Evolutionary conservation across 75 land plant species (phyloP).

Genomic region (Pinus tabuliformis): DNA sequence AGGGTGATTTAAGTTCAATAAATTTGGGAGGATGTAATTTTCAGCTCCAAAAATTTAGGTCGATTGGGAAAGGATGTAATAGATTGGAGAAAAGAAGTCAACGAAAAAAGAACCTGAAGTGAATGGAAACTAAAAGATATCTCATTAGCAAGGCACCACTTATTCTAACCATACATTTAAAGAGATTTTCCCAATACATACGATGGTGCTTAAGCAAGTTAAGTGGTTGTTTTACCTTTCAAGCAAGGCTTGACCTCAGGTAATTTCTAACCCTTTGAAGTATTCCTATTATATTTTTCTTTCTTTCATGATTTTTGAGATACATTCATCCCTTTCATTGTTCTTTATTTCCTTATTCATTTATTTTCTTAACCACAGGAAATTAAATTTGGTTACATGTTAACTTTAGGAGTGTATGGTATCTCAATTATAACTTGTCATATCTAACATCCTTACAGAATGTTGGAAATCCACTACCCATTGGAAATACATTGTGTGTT

Average conservation of each 20-base stretch:
- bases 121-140: slow-evolving; percentile 61
- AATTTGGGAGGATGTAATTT: background rate
- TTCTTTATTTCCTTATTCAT: background rate
- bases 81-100: slow-evolving; percentile 12
- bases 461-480: too few relatives aligned
- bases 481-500: too few relatives aligned
- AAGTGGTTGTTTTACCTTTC: too few relatives aligned
- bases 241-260: too few relatives aligned
- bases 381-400: too few relatives aligned
- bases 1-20: background rate
- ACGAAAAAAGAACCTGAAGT: slow-evolving; percentile 15
- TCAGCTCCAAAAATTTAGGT: background rate
- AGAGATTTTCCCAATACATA: slow-evolving; percentile 44
- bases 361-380: too few relatives aligned
- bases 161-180: too few relatives aligned
- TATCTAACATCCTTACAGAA: too few relatives aligned
- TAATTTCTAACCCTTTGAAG: slow-evolving; percentile 5
- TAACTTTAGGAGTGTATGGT: too few relatives aligned
- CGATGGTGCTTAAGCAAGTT: slow-evolving; percentile 11
- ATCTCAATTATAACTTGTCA: too few relatives aligned
- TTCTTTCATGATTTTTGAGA: background rate
- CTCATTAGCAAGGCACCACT: too few relatives aligned
- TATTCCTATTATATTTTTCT: background rate
- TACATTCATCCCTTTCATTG: background rate
- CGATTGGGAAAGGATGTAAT: slow-evolving; percentile 1